Base-by-base conservation (phyloP, 2,329 filamentous ascomycete species). In the Talaromyces marneffei region DNA sequence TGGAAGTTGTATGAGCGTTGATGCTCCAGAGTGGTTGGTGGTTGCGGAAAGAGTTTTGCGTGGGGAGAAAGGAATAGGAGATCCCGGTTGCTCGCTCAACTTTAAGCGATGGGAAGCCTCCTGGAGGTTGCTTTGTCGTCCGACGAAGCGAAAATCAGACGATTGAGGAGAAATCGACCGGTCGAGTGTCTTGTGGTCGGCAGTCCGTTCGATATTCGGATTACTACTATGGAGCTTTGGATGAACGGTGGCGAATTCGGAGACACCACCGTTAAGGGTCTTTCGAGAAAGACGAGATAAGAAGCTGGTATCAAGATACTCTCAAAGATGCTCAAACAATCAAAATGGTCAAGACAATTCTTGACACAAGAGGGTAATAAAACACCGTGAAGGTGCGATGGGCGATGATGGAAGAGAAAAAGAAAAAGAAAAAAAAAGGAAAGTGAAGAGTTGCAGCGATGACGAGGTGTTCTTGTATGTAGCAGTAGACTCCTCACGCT, bases 11-110 rank as follows among this genome's bases (percentile, higher is more conserved):
- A 66, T 72, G 72, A 75, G 75, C 71, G 68, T 65, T 71, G 66
- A 66, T 66, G 74, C 74, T 77, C 77, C 77, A 77, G 75, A 64
- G 62, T 76, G 71, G 70, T 67, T 53, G 63, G 52, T 39, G 59
- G 12, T 20, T 20, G 35, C 10, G n/a, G 14, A 9, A 35, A 54
- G 63, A 56, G 46, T 62, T 44, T 29, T 23, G 40, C 31, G 59
- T 31, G 18, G 20, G 16, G n/a, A 37, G 27, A 25, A 33, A 57
- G 61, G 54, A 52, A 48, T 33, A 23, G 42, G 37, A 35, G 44
- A 56, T 60, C 48, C 39, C 10, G 33, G 23, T 46, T 12, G 18
- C 70, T 73, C n/a, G 18, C 70, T 73, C 70, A 71, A 39, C 18
- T 27, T 42, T 33, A 25, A 23, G 37, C 29, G 50, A 57, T 52